Evolutionary conservation across 2,329 filamentous ascomycete genomes (phyloP), one percentile per base, ranked within the genome.

Genomic region (Verticillium nubilum): DNA sequence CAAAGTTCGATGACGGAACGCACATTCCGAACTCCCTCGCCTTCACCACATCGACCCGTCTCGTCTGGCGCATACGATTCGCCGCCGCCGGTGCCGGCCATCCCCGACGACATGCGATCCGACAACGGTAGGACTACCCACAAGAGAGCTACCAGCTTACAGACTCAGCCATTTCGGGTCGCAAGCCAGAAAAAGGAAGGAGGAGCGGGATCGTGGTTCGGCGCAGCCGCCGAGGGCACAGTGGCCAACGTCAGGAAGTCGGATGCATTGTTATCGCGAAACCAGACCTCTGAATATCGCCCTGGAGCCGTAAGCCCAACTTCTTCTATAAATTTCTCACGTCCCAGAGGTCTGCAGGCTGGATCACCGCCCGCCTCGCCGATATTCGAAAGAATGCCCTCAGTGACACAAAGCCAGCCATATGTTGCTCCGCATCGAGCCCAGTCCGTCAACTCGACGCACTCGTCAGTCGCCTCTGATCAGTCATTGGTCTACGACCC

Each of bases 1-100:
- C 84, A 84, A 28, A 83, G 86, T 25, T 97, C 92, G 56, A 96
- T 98, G 93, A 88, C 86, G 29, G 90, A 94, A 71, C 86, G 94
- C 60, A 93, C 92, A 1, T 97, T 97, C 73, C 86, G 93, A 65
- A 89, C 89, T 13, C 86, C 87, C 3, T 96, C 88, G 4, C 91
- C 82, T 68, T 25, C 72, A 62, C 79, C 72, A 70, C 79, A 80
- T 73, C 60, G 62, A n/a, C 66, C 70, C n/a, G 37, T 27, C 56
- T 31, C 37, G 35, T 29, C 52, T 10, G 52, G 27, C 52, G 52
- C 52, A 23, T 71, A 76, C 56, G 76, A 84, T 67, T 80, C 84
- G 57, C 91, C 92, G 29, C 91, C 92, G 31, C 92, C 92, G 1
- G 87, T 97, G 2, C 93, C 92, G 35, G 80, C 82, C 4, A 80